These are phyloP conservation scores for Cryptosporidium xiaoi DNA, from an alignment of 169 alveolate species.

Conservation along the genomic window DNA sequence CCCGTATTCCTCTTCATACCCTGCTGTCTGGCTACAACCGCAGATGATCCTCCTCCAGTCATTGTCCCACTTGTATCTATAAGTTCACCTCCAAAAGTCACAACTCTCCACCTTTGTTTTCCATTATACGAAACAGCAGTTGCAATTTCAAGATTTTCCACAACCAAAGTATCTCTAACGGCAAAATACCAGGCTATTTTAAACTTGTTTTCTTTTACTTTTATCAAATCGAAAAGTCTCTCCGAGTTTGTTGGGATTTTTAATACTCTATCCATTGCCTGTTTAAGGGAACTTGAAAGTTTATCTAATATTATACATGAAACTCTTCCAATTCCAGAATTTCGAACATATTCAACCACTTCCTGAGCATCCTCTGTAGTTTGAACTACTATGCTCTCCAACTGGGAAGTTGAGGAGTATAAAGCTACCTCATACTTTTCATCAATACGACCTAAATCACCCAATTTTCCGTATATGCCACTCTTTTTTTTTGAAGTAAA, in stretches of 20 bases:
- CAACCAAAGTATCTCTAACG: conserved; percentile 91
- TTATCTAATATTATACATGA: conserved; percentile 85
- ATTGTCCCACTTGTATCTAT: conserved; percentile 94
- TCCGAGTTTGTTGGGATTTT: conserved; percentile 78
- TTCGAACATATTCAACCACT: conserved; percentile 88
- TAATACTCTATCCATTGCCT: conserved; percentile 63
- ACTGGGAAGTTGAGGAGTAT: conserved; percentile 84
- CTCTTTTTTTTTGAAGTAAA: conserved; percentile 43
- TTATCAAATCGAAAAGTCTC: conserved; percentile 89
- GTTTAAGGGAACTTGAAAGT: conserved; percentile 74
- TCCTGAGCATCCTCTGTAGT: conserved; percentile 90
- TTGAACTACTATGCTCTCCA: conserved; percentile 92
- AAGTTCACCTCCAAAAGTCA: conserved; percentile 92
- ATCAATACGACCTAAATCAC: conserved; percentile 92
- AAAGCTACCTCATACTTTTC: conserved; percentile 90
- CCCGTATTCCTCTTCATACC: conserved; percentile 41
- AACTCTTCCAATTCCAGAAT: conserved; percentile 88
- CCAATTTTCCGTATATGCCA: conserved; percentile 92
- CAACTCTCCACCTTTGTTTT: conserved; percentile 88
- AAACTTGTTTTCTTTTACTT: conserved; percentile 81
- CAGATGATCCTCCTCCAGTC: conserved; percentile 88
- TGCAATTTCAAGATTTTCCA: conserved; percentile 88
- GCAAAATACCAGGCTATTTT: conserved; percentile 89
- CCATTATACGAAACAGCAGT: conserved; percentile 85
- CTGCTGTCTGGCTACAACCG: conserved; percentile 9